These are phyloP conservation scores for Westerdykella ornata DNA, from an alignment of 2,329 filamentous ascomycete genomes.

Conservation along the genomic window DNA sequence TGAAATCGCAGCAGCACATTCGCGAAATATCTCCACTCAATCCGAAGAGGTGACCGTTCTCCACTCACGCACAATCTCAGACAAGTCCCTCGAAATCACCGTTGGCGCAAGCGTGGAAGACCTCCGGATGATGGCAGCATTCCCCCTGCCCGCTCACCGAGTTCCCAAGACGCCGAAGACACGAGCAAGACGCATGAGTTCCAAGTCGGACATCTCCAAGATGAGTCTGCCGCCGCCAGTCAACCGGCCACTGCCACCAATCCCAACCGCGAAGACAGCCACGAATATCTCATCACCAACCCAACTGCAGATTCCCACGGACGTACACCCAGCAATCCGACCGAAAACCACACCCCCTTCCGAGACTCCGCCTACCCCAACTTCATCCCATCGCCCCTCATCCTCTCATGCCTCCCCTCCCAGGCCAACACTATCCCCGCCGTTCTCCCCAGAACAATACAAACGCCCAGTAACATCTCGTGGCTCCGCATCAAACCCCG, in stretches of 20 bases:
- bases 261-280: slow-evolving; percentile 8
- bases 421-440: not conserved
- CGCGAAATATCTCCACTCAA: slow-evolving; percentile 6
- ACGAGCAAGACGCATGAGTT: slow-evolving; percentile 2
- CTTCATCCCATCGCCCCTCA: not conserved
- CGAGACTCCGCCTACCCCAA: slow-evolving; percentile 9
- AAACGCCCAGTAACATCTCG: not conserved
- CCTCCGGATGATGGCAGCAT: slow-evolving; percentile 15
- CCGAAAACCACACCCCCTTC: not conserved
- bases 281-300: not conserved
- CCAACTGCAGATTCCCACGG: not conserved
- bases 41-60: slow-evolving; percentile 14
- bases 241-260: slow-evolving; percentile 20
- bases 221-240: slow-evolving; percentile 14
- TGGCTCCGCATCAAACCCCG: not conserved
- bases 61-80: slow-evolving; percentile 21
- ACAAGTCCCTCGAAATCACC: slow-evolving; percentile 25
- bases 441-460: not conserved
- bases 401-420: not conserved
- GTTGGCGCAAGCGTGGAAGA: slow-evolving; percentile 23
- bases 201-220: slow-evolving; percentile 4
- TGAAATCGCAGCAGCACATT: not conserved
- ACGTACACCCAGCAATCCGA: not conserved
- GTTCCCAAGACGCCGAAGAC: slow-evolving; percentile 8
- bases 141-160: slow-evolving; percentile 6